Evolutionary conservation across 2,329 filamentous ascomycete genomes (phyloP).

Genomic region (Ceratocystis cubensis): DNA sequence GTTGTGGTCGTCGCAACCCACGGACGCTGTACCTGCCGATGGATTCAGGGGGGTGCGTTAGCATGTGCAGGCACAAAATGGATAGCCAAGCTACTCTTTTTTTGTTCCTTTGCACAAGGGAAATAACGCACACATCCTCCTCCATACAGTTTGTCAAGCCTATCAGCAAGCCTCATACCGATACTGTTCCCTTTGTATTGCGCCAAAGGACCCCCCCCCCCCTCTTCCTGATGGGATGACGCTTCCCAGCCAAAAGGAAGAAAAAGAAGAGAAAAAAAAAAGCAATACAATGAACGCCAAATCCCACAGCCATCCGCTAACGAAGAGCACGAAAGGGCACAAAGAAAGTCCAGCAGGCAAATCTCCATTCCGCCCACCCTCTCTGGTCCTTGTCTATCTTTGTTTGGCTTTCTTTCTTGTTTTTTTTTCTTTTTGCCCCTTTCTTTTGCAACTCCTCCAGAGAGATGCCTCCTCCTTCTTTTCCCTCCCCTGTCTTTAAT

Average conservation of each 20-base stretch:
- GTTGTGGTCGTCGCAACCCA: not conserved
- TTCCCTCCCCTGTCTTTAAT: not conserved
- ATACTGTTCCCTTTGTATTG: not conserved
- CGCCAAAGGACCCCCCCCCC: too few relatives aligned
- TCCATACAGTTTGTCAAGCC: too few relatives aligned
- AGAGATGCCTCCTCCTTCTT: not conserved
- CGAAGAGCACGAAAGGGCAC: not conserved
- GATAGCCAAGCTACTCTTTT: too few relatives aligned
- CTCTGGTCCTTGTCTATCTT: not conserved
- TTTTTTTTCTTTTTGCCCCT: not conserved
- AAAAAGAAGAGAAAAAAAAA: too few relatives aligned
- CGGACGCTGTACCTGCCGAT: constrained; percentile 7
- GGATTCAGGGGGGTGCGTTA: constrained; percentile 3
- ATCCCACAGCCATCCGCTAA: not conserved
- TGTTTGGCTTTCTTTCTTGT: not conserved
- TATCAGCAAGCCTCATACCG: too few relatives aligned
- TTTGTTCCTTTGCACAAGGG: too few relatives aligned
- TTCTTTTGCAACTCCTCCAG: not conserved
- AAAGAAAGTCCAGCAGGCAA: not conserved
- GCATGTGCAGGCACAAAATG: not conserved
- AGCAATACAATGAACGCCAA: not conserved
- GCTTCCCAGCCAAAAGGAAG: not conserved
- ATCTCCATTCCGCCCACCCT: not conserved
- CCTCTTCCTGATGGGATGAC: too few relatives aligned
- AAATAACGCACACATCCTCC: too few relatives aligned